Base-by-base conservation (phyloP, 257 asterid genomes). In the Eucommia ulmoides region DNA sequence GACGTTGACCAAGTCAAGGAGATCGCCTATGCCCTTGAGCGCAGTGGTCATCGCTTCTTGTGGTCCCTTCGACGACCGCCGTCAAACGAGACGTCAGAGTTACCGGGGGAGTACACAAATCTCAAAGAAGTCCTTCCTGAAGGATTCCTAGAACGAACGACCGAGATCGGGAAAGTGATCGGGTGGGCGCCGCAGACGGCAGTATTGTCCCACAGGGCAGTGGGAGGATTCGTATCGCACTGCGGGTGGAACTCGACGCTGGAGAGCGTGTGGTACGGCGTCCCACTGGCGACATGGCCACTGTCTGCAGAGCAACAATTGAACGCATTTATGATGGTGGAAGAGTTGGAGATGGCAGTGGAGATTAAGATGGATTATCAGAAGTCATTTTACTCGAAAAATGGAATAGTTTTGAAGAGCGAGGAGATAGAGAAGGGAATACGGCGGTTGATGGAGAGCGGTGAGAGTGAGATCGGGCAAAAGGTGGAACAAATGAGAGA, bases 51-150 rank as follows among this genome's bases (percentile, higher is more conserved):
- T 7, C 67, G 75, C 17, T 81, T 81, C 48, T 8, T 82, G 19
- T 82, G 88, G 88, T 56, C 83, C 3, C 46, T 79, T 19, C 41
- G 72, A 22, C 56, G 93, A 59, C 61, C 63, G 0, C 70, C 60
- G 21, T 29, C 24, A 8, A 25, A 35, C 45, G 71, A 52, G 6
- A 17, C 7, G 44, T 17, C 3, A 7, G 33, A 20, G 22, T 25
- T 42, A 26, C 72, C 72, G 3, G 22, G 33, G 11, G 50, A 47
- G 21, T 50, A 45, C 52, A 55, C 24, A 15, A 53, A 51, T 20
- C 50, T 20, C 0, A 26, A 45, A 18, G 56, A 60, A 22, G 56
- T 61, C 4, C 15, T 71, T 42, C 78, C 74, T 2, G 60, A 63
- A 55, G 71, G 78, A 17, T 71, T 71, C 53, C 20, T 66, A 48